Percentiles rank a stretch among this genome's conserved stretches.
phyloP scores from a whole-genome alignment of 768 basidiomycete genomes.

The Lactarius indigo region DNA sequence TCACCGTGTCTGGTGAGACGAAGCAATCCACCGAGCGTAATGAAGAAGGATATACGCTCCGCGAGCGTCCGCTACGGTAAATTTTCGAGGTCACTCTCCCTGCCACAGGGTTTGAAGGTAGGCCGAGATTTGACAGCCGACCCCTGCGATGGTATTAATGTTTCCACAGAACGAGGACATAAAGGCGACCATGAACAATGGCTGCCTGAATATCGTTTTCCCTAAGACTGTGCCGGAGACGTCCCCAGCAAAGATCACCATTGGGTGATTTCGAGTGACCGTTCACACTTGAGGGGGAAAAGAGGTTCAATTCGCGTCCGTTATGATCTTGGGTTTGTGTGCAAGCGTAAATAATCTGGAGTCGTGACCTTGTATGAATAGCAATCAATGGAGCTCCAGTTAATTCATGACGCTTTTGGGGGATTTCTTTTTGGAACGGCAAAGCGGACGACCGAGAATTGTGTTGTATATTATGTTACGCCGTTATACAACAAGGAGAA shows the following conservation, averaged over 20 bases:
- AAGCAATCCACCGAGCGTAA: constrained; percentile 35
- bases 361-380: background rate
- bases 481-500: background rate
- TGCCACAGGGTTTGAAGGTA: constrained; percentile 28
- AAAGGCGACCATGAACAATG: constrained; percentile 32
- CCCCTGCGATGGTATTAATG: background rate
- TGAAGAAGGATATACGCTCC: constrained; percentile 35
- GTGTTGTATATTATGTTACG: background rate
- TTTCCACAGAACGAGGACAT: constrained; percentile 29
- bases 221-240: constrained; percentile 25
- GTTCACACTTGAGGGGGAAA: background rate
- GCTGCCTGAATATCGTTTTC: constrained; percentile 32
- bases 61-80: constrained; percentile 32
- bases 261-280: background rate
- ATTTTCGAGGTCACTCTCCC: constrained; percentile 30
- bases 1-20: constrained; percentile 51
- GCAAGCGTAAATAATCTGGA: background rate
- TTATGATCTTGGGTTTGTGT: background rate
- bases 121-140: background rate
- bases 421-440: background rate
- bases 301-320: background rate
- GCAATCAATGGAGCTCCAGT: background rate
- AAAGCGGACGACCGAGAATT: background rate
- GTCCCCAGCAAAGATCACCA: constrained; percentile 10
- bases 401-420: background rate